A percentile compares a stretch with the other conserved stretches of the same genome.
Evolutionary conservation across 768 basidiomycete species (phyloP).

Genomic region (Trametes cingulata): DNA sequence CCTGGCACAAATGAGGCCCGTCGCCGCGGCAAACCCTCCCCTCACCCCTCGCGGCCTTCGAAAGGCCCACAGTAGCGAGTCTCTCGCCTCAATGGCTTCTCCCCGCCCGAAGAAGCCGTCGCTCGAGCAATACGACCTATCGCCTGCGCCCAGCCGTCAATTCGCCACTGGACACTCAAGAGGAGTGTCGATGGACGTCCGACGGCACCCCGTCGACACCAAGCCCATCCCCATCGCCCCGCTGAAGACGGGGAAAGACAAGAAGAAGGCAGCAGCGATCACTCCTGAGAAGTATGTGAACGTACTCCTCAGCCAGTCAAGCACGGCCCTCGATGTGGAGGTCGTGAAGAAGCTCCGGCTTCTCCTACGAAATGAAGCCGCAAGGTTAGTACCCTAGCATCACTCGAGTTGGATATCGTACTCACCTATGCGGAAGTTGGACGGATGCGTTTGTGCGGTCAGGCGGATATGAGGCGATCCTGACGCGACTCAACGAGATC

Average conservation of each 20-base stretch:
- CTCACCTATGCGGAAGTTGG: conserved; percentile 59
- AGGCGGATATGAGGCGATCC: conserved; percentile 83
- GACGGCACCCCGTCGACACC: conserved; percentile 19
- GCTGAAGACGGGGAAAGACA: conserved; percentile 51
- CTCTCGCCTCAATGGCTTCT: conserved; percentile 44
- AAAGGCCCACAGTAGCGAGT: conserved; percentile 73
- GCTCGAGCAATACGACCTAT: conserved; percentile 14
- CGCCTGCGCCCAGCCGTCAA: conserved; percentile 2
- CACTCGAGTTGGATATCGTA: no score
- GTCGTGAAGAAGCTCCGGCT: conserved; percentile 85
- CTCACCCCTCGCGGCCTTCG: conserved; percentile 60
- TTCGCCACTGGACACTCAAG: conserved; percentile 33
- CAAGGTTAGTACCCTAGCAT: conserved; percentile 50
- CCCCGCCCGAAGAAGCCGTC: conserved; percentile 40
- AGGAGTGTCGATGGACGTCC: conserved; percentile 61
- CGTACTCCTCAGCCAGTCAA: conserved; percentile 66
- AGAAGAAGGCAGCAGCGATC: conserved; percentile 36
- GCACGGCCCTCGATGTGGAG: conserved; percentile 79
- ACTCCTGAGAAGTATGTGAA: conserved; percentile 69
- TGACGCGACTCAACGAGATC: conserved; percentile 86
- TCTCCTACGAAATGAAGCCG: conserved; percentile 88
- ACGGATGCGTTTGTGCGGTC: conserved; percentile 79
- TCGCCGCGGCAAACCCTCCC: conserved; percentile 33
- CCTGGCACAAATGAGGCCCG: conserved; percentile 45
- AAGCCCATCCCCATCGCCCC: conserved; percentile 11